Evolutionary conservation across 2,329 filamentous ascomycete species (phyloP).

Genomic region (Calonectria henricotiae): DNA sequence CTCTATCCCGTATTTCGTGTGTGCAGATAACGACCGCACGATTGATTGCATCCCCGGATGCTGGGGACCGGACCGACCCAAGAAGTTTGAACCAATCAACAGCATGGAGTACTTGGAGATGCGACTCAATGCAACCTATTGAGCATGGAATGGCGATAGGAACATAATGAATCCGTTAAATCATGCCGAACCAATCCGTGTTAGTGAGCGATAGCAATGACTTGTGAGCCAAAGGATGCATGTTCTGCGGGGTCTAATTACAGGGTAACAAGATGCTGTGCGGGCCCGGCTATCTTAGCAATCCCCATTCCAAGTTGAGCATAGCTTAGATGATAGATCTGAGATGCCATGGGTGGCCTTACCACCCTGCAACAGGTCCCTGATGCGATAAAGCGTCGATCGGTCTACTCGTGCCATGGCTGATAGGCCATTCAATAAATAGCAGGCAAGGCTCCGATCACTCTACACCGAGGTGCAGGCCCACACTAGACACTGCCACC

Average conservation of each 20-base stretch:
- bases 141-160: not conserved
- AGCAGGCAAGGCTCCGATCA: not conserved
- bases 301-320: not conserved
- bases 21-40: slow-evolving; percentile 64
- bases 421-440: not conserved
- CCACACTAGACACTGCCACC: not conserved
- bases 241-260: not conserved
- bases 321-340: not conserved
- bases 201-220: no score
- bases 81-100: slow-evolving; percentile 66
- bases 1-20: slow-evolving; percentile 75
- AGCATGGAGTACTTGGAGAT: slow-evolving; percentile 53
- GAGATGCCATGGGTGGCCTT: not conserved
- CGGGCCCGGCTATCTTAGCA: slow-evolving; percentile 9
- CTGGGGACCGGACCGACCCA: slow-evolving; percentile 59
- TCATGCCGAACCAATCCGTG: no score
- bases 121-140: slow-evolving; percentile 49
- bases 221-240: not conserved
- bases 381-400: not conserved
- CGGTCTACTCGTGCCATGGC: not conserved
- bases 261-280: not conserved
- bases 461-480: not conserved
- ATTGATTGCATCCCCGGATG: slow-evolving; percentile 70
- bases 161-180: not conserved
- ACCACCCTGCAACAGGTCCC: not conserved